Evolutionary conservation across 2,329 filamentous ascomycete species (phyloP), one percentile per base, ranked within the genome.

Genomic region (Bipolaris gigantea): DNA sequence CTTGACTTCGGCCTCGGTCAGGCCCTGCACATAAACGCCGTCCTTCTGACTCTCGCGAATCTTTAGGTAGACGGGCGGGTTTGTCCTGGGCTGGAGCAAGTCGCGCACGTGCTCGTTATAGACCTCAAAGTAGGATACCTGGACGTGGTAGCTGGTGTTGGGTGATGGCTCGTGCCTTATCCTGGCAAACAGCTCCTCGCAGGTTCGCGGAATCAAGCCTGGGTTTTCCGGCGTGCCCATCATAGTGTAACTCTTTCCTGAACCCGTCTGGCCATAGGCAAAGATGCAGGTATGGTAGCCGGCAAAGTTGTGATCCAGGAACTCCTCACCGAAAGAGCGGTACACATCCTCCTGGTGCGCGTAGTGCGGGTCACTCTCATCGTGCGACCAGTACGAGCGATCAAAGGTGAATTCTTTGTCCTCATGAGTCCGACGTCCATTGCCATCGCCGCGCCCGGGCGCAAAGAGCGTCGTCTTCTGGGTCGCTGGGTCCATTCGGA

Each of bases 281-380:
- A 99, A 97, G 64, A 99, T 99, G 75, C 94, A 99, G 0, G 94
- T 99, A 76, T 99, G 93, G 78, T 99, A 99, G 60, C 94, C 94
- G 72, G 97, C 92, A 68, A 99, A 99, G 78, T 99, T 99, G 82
- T 99, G 94, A 75, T 99, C 94, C 59, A 99, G 83, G 64, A 99
- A 97, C 71, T 97, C 94, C 74, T 97, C 92, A 50, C 94, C 94
- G 21, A 99, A 83, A 55, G 89, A 89, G 69, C 94, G 90, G 80
- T 99, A 97, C 51, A 99, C 89, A 67, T 97, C 90, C 67, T 92
- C 90, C 73, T 99, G 94, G 57, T 88, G 84, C 3, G 94, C 92
- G 72, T 97, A 99, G 76, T 97, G 90, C 30, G 85, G 79, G 70
- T 96, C 92, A 23, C 80, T 75, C 51, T 83, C 82, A 72, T 93